Percentiles rank a stretch among this genome's conserved stretches.
Evolutionary conservation across 1,284 basidiomycete species (phyloP).

Genomic region (Thecaphora thlaspeos): DNA sequence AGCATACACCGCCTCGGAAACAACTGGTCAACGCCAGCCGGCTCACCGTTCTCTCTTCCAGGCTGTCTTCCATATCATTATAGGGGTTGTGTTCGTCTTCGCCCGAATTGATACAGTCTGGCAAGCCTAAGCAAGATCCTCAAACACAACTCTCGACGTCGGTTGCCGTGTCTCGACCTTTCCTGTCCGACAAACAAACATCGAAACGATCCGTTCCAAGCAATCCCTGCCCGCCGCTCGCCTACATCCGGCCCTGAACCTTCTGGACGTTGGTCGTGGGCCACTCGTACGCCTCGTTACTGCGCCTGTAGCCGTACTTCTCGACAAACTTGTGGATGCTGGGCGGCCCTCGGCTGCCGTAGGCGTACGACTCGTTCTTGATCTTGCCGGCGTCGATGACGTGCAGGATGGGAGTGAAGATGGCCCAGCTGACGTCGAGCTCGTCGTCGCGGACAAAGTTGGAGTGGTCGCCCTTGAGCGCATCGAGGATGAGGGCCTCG

Average conservation of each 20-base stretch:
- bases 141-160: too few species aligned
- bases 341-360: conserved; percentile 51
- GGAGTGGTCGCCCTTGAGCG: conserved; percentile 57
- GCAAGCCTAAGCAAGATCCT: too few species aligned
- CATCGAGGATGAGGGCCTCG: conserved; percentile 57
- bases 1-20: too few species aligned
- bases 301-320: conserved; percentile 47
- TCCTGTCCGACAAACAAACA: too few species aligned
- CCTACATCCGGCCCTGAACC: conserved; percentile 42
- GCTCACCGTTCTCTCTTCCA: too few species aligned
- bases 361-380: conserved; percentile 50
- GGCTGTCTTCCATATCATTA: too few species aligned
- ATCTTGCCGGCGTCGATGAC: conserved; percentile 54
- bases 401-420: conserved; percentile 57
- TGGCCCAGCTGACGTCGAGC: conserved; percentile 56
- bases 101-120: too few species aligned
- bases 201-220: too few species aligned
- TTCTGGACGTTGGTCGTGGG: conserved; percentile 49
- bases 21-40: too few species aligned
- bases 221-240: too few species aligned
- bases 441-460: conserved; percentile 59
- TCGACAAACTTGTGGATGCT: conserved; percentile 49
- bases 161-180: too few species aligned
- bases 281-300: conserved; percentile 46
- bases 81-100: too few species aligned